phyloP scores from a whole-genome alignment of 805 yeast species.

The Myxozyma neotropica region DNA sequence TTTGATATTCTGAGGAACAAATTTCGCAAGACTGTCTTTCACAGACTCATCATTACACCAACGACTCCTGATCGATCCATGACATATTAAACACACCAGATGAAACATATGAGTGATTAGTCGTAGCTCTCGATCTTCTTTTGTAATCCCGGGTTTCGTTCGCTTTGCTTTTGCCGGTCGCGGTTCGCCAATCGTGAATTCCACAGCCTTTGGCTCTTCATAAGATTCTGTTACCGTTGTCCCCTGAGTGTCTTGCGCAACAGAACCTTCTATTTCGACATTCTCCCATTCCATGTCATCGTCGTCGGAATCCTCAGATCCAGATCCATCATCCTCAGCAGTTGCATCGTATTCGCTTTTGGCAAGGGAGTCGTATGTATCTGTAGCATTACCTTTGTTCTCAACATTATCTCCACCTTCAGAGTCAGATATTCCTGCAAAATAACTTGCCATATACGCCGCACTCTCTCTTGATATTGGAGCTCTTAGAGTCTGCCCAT shows the following conservation, averaged over 20 bases:
- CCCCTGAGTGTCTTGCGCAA: background rate
- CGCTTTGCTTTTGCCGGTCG: background rate
- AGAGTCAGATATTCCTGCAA: slow-evolving; percentile 14
- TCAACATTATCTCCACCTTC: background rate
- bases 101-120: slow-evolving; percentile 59
- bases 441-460: slow-evolving; percentile 5
- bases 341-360: background rate
- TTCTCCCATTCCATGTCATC: slow-evolving; percentile 30
- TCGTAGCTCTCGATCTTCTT: slow-evolving; percentile 45
- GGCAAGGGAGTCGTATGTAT: background rate
- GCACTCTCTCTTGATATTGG: slow-evolving; percentile 11
- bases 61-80: slow-evolving; percentile 66
- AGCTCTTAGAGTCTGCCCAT: background rate
- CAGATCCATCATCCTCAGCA: background rate
- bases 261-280: slow-evolving; percentile 22
- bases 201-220: slow-evolving; percentile 22
- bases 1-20: slow-evolving; percentile 53
- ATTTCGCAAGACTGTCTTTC: slow-evolving; percentile 43
- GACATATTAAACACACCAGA: slow-evolving; percentile 61
- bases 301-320: slow-evolving; percentile 2
- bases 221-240: background rate
- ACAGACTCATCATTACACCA: slow-evolving; percentile 63
- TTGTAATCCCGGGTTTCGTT: slow-evolving; percentile 14
- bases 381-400: background rate
- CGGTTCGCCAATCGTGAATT: slow-evolving; percentile 23